These are phyloP conservation scores for Styphnolobium japonicum DNA, from an alignment of 306 rosid species.

Conservation along the genomic window DNA sequence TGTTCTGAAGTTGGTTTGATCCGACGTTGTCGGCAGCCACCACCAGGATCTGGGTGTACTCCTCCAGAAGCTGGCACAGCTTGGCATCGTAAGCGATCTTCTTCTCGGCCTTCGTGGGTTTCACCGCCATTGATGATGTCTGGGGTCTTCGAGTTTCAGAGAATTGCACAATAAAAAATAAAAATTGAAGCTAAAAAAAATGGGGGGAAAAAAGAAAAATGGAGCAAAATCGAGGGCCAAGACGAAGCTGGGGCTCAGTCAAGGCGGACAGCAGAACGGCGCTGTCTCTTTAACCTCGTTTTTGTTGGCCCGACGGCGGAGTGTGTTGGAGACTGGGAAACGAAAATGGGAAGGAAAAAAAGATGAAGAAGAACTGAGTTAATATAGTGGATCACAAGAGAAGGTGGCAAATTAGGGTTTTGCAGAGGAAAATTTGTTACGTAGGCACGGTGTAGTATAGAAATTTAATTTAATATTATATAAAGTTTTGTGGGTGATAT, in stretches of 20 bases:
- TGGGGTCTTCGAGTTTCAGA: not conserved
- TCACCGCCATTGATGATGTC: conserved; percentile 33
- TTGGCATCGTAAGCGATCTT: conserved; percentile 54
- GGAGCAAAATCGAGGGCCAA: conserved; percentile 53
- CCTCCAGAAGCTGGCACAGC: conserved; percentile 54
- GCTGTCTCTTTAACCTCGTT: conserved; percentile 56
- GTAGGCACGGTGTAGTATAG: no score
- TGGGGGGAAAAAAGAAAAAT: not conserved
- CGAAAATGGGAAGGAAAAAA: not conserved
- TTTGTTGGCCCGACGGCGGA: not conserved
- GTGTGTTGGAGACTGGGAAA: not conserved
- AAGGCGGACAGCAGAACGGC: conserved; percentile 50
- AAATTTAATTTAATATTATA: no score
- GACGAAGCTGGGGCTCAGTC: conserved; percentile 39
- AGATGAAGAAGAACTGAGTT: no score
- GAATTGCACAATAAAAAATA: not conserved
- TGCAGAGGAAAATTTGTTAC: no score
- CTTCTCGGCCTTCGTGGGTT: conserved; percentile 58
- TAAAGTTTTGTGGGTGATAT: no score
- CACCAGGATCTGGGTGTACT: conserved; percentile 48
- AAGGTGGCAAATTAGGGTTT: not conserved
- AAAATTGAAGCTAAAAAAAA: not conserved
- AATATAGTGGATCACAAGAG: not conserved
- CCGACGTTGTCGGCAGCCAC: conserved; percentile 68
- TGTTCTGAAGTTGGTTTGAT: conserved; percentile 63